These are phyloP conservation scores for Talaromyces liani DNA, from an alignment of 495 filamentous ascomycete genomes.

Conservation along the genomic window DNA sequence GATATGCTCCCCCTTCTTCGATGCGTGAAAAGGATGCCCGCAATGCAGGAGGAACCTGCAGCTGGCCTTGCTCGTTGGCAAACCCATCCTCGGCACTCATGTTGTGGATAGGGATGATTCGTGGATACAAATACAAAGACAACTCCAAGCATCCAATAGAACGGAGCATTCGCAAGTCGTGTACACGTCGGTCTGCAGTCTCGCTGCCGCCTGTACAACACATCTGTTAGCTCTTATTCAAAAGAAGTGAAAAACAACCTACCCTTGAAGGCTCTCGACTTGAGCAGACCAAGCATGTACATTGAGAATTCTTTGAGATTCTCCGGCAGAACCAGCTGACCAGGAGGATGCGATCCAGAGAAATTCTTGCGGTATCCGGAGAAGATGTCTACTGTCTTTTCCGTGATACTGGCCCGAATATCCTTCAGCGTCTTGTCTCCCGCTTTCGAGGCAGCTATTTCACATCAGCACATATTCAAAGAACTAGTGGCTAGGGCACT, in stretches of 20 bases:
- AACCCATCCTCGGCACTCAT: conserved; percentile 73
- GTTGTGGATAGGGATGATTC: conserved; percentile 86
- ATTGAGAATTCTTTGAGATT: conserved; percentile 94
- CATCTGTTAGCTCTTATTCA: not conserved
- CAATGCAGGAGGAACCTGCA: conserved; percentile 57
- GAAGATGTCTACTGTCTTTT: conserved; percentile 92
- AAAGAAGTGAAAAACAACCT: not conserved
- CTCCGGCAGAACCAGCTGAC: conserved; percentile 91
- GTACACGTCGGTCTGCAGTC: conserved; percentile 81
- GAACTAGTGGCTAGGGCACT: not conserved
- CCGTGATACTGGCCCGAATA: conserved; percentile 72
- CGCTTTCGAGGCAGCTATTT: conserved; percentile 66
- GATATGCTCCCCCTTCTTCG: conserved; percentile 92
- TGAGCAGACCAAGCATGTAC: conserved; percentile 91
- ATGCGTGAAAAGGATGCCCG: conserved; percentile 87
- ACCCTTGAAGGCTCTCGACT: conserved; percentile 89
- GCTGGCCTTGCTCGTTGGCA: conserved; percentile 77
- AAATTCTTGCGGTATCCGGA: conserved; percentile 90
- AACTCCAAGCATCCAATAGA: conserved; percentile 79
- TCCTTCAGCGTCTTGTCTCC: conserved; percentile 78
- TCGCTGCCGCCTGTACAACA: conserved; percentile 58
- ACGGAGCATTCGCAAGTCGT: conserved; percentile 86
- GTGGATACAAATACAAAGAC: conserved; percentile 89
- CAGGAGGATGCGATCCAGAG: conserved; percentile 76
- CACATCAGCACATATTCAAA: not conserved